Base-by-base conservation (phyloP, 2,329 filamentous ascomycete genomes). In the Colletotrichum sp. region DNA sequence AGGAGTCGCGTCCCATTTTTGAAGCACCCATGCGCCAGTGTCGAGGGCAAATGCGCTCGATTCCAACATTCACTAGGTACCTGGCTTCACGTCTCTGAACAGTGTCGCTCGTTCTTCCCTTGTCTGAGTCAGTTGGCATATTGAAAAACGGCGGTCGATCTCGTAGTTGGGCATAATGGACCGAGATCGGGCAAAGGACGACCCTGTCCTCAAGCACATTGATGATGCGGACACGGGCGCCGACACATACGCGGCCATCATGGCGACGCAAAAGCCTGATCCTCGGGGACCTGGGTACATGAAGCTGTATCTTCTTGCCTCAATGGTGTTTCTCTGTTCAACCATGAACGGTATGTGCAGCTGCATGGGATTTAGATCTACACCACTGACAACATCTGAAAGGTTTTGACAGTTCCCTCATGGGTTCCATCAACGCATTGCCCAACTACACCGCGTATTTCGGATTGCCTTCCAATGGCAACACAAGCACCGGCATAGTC, bases 341-440 rank as follows among this genome's bases (percentile, higher is more conserved):
- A 87, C 85, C 1, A 86, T 86, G 84, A 86, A 83, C 64, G 84
- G 85, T 82, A 6, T 9, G 15, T 28, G 10, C 7, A 16, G 8
- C 67, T 21, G 0, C 3, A 6, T 32, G 3, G 0, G 2, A 28
- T 6, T 10, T 6, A 32, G 12, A 5, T 6, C 16, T 67, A 18
- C 28, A 28, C 0, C 3, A 6, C n/a, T 61, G 6, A 61, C 26
- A 30, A 30, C 2, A 1, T 8, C 3, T 2, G 9, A 2, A 66
- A 86, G 85, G 85, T 3, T 87, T 85, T 43, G 86, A 87, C 57
- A 82, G 84, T 34, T 85, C 84, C 1, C 78, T 88, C 4, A 85
- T 88, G 84, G 84, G 85, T 13, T 86, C 84, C 12, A 85, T 88
- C 61, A 88, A 88, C 77, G 84, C 84, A 3, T 16, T 74, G 7